A percentile compares a stretch with the other conserved stretches of the same genome.
phyloP scores from a whole-genome alignment of 768 basidiomycete genomes.

The Pleurotus tuoliensis region DNA sequence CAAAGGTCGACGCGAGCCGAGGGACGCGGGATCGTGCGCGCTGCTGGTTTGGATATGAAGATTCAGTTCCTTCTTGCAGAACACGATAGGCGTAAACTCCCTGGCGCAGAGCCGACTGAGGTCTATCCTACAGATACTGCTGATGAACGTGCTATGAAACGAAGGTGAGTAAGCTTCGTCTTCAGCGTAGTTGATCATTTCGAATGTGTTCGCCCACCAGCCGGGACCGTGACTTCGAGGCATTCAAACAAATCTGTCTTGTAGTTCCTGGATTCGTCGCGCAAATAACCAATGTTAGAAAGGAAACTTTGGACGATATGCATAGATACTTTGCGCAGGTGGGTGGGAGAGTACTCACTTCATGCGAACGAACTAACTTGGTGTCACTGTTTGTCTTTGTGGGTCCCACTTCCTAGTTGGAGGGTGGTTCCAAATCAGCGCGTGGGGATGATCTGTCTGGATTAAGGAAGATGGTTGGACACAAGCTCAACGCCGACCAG shows the following conservation, averaged over 20 bases:
- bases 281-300: background rate
- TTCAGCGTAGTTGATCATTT: too few relatives aligned
- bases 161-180: background rate
- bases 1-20: background rate
- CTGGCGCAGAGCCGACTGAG: background rate
- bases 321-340: background rate
- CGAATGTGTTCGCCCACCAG: background rate
- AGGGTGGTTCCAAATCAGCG: background rate
- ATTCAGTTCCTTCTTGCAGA: background rate
- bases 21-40: background rate
- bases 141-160: background rate
- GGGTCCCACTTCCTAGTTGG: background rate
- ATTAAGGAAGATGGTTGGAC: background rate
- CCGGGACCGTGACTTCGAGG: background rate
- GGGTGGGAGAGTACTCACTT: background rate
- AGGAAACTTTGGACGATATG: background rate
- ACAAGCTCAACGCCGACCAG: background rate
- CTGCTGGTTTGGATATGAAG: background rate
- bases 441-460: background rate
- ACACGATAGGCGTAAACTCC: background rate
- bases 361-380: background rate
- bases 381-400: background rate
- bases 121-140: background rate
- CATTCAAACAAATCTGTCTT: background rate
- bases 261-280: background rate